Evolutionary conservation across 805 yeast genomes (phyloP).

Genomic region (Wickerhamomyces silvicola): DNA sequence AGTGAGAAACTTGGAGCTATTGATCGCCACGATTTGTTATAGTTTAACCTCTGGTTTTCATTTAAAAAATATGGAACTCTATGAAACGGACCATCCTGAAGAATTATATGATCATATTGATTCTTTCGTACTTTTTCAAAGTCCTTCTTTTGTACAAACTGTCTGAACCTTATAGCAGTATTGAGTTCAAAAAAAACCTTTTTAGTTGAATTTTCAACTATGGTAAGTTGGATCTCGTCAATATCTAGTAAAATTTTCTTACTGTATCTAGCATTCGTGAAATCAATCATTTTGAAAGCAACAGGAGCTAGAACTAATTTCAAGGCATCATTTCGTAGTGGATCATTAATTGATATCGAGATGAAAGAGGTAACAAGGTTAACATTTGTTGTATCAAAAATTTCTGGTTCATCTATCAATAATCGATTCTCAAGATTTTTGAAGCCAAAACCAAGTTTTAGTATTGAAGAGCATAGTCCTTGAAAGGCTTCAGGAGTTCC

Average conservation of each 20-base stretch:
- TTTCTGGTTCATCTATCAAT: slow-evolving; percentile 43
- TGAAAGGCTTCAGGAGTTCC: slow-evolving; percentile 41
- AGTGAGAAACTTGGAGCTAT: slow-evolving; percentile 56
- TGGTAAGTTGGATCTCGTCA: slow-evolving; percentile 35
- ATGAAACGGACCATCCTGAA: slow-evolving; percentile 80
- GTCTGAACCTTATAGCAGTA: slow-evolving; percentile 56
- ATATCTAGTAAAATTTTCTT: slow-evolving; percentile 43
- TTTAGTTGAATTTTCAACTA: slow-evolving; percentile 19
- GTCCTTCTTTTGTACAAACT: slow-evolving; percentile 49
- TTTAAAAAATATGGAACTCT: slow-evolving; percentile 68
- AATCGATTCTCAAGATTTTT: slow-evolving; percentile 73
- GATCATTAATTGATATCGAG: slow-evolving; percentile 33
- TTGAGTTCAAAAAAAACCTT: slow-evolving; percentile 33
- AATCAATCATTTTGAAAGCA: slow-evolving; percentile 51
- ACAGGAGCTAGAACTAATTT: slow-evolving; percentile 22
- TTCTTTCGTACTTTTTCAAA: slow-evolving; percentile 36
- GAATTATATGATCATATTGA: slow-evolving; percentile 61
- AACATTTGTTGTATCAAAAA: slow-evolving; percentile 66
- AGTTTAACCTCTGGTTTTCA: slow-evolving; percentile 40
- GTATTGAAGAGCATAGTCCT: slow-evolving; percentile 35
- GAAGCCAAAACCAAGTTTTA: slow-evolving; percentile 55
- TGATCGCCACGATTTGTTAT: slow-evolving; percentile 43
- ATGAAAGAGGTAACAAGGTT: slow-evolving; percentile 48
- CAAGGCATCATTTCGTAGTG: slow-evolving; percentile 20
- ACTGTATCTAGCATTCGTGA: slow-evolving; percentile 61